phyloP scores from a whole-genome alignment of 805 yeast genomes.

The Myxozyma kluyveri region DNA sequence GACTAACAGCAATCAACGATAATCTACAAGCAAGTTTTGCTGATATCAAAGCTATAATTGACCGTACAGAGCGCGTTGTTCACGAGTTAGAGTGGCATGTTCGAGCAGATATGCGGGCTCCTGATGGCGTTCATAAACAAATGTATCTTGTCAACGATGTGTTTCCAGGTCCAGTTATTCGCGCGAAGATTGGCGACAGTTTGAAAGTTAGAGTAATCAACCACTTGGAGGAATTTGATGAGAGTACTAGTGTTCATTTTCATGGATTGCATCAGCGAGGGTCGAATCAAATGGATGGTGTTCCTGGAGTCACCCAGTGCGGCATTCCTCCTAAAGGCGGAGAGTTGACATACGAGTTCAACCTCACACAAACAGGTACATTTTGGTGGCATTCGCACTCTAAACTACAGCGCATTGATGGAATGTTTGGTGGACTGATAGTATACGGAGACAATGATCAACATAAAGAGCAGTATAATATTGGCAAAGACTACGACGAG shows the following conservation, averaged over 20 bases:
- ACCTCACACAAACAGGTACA: constrained; percentile 47
- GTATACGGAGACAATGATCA: constrained; percentile 13
- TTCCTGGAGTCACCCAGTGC: constrained; percentile 51
- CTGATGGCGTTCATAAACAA: constrained; percentile 41
- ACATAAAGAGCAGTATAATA: constrained; percentile 8
- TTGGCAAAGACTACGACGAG: constrained; percentile 19
- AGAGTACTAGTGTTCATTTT: constrained; percentile 48
- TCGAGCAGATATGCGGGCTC: constrained; percentile 8
- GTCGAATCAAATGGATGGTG: constrained; percentile 54
- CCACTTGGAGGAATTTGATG: constrained; percentile 33
- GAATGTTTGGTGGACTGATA: constrained; percentile 57
- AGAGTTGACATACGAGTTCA: constrained; percentile 45
- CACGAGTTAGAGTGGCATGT: constrained; percentile 12
- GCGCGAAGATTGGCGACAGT: constrained; percentile 42
- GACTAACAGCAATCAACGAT: neutral
- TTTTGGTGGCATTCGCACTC: constrained; percentile 58
- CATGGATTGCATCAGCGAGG: constrained; percentile 53
- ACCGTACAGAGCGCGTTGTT: neutral
- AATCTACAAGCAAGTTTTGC: constrained; percentile 6
- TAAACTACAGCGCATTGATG: constrained; percentile 67
- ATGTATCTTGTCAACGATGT: constrained; percentile 45
- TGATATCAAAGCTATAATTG: neutral
- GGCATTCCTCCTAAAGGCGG: constrained; percentile 45
- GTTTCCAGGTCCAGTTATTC: constrained; percentile 52
- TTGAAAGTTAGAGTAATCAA: constrained; percentile 43